These are phyloP conservation scores for Backusella parvicylindrica DNA, from an alignment of 192 early-diverging fungal species.

Conservation along the genomic window DNA sequence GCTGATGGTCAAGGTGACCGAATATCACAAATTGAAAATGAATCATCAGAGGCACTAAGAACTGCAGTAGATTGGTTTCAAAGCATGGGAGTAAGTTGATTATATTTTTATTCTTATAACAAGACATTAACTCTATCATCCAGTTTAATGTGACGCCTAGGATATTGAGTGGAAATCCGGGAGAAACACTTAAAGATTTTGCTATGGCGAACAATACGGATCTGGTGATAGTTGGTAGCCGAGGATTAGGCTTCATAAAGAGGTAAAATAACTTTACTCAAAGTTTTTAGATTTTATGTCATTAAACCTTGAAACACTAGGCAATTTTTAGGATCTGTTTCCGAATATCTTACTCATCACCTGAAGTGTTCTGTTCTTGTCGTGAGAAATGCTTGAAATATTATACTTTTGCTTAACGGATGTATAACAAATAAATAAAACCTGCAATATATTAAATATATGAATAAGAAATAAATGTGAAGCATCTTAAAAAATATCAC, in stretches of 20 bases:
- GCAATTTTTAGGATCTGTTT: constrained; percentile 19
- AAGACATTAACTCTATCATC: not conserved
- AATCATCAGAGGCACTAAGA: constrained; percentile 9
- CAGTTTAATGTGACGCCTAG: constrained; percentile 5
- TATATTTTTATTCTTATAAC: not conserved
- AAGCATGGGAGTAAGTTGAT: constrained; percentile 16
- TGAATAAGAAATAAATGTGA: too few species aligned
- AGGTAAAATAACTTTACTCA: not conserved
- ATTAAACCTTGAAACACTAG: constrained; percentile 1
- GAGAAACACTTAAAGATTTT: constrained; percentile 9
- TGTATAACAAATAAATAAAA: not conserved
- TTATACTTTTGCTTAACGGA: too few species aligned
- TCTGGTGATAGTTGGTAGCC: constrained; percentile 17
- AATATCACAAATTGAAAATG: constrained; percentile 14
- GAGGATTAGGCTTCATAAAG: constrained; percentile 23
- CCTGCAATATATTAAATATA: not conserved
- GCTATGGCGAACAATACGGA: constrained; percentile 13
- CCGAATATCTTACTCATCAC: constrained; percentile 18
- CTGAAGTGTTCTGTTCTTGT: constrained; percentile 17
- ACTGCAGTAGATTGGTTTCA: not conserved
- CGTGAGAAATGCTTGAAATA: not conserved
- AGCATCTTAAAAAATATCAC: not conserved
- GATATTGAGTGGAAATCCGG: constrained; percentile 15
- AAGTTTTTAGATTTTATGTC: not conserved
- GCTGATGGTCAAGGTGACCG: constrained; percentile 1